A percentile compares a stretch with the other conserved stretches of the same genome.
phyloP scores from a whole-genome alignment of 192 early-diverging fungal genomes.

The Linnemannia elongata region DNA sequence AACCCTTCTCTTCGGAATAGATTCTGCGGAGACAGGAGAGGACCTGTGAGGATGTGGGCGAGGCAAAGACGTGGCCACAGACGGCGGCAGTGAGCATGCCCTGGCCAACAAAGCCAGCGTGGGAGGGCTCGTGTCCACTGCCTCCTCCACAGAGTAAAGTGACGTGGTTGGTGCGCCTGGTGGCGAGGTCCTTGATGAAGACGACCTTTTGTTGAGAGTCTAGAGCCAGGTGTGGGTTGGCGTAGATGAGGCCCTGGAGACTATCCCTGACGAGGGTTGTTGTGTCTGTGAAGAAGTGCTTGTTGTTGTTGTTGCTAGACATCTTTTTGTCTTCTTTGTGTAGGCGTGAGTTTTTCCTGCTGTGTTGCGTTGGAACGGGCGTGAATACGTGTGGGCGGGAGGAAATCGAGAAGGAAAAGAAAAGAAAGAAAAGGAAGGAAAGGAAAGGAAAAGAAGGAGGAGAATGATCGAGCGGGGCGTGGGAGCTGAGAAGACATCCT shows the following conservation, averaged over 20 bases:
- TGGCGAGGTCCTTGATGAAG: constrained; percentile 67
- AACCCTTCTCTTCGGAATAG: constrained; percentile 72
- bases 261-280: constrained; percentile 73
- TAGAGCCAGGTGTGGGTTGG: constrained; percentile 71
- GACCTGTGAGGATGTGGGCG: constrained; percentile 83
- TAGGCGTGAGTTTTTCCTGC: too few species aligned
- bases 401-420: too few species aligned
- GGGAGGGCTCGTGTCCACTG: constrained; percentile 88
- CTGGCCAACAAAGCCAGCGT: constrained; percentile 81
- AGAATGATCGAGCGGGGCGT: too few species aligned
- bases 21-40: constrained; percentile 77
- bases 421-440: too few species aligned
- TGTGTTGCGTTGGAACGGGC: too few species aligned
- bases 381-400: too few species aligned
- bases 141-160: constrained; percentile 88
- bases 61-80: constrained; percentile 89
- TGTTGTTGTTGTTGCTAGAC: constrained; percentile 34
- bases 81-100: constrained; percentile 86
- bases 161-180: constrained; percentile 71
- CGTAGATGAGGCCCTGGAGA: constrained; percentile 67
- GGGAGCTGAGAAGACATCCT: too few species aligned
- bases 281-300: constrained; percentile 73
- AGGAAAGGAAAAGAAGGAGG: too few species aligned
- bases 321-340: neutral
- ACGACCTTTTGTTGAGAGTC: constrained; percentile 76